phyloP scores from a whole-genome alignment of 2,329 filamentous ascomycete genomes.

The Colletotrichum viniferum region DNA sequence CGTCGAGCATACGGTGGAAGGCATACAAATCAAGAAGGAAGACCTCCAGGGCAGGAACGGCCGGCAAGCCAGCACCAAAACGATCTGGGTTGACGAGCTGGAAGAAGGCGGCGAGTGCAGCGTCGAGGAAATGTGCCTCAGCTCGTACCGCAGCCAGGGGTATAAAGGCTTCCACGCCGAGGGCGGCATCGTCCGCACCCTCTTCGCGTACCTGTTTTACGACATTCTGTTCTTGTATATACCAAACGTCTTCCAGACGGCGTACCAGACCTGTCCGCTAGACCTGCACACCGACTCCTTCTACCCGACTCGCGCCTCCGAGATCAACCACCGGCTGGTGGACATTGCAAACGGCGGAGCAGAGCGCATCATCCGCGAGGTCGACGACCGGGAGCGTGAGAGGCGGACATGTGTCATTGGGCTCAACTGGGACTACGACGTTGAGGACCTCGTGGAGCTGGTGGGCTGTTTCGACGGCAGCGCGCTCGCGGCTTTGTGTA shows the following conservation, averaged over 20 bases:
- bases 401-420: slow-evolving; percentile 86
- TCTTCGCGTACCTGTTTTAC: slow-evolving; percentile 90
- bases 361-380: slow-evolving; percentile 65
- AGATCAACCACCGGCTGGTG: slow-evolving; percentile 86
- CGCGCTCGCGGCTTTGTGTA: slow-evolving; percentile 83
- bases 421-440: slow-evolving; percentile 85
- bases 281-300: slow-evolving; percentile 95
- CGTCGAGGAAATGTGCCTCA: slow-evolving; percentile 94
- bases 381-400: slow-evolving; percentile 73
- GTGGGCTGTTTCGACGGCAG: slow-evolving; percentile 78
- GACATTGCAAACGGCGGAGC: slow-evolving; percentile 86
- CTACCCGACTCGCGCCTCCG: slow-evolving; percentile 81
- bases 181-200: slow-evolving; percentile 87
- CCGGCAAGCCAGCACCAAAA: slow-evolving; percentile 65
- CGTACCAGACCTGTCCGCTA: slow-evolving; percentile 90
- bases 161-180: slow-evolving; percentile 97
- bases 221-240: slow-evolving; percentile 93
- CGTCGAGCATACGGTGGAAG: slow-evolving; percentile 74
- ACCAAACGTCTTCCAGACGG: slow-evolving; percentile 96
- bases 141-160: slow-evolving; percentile 78
- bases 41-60: slow-evolving; percentile 44
- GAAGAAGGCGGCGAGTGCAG: slow-evolving; percentile 76
- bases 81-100: slow-evolving; percentile 83
- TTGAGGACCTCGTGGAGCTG: slow-evolving; percentile 81
- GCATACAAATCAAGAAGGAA: slow-evolving; percentile 75